Evolutionary conservation across 495 filamentous ascomycete genomes (phyloP).

Genomic region (Endocarpon pusillum): DNA sequence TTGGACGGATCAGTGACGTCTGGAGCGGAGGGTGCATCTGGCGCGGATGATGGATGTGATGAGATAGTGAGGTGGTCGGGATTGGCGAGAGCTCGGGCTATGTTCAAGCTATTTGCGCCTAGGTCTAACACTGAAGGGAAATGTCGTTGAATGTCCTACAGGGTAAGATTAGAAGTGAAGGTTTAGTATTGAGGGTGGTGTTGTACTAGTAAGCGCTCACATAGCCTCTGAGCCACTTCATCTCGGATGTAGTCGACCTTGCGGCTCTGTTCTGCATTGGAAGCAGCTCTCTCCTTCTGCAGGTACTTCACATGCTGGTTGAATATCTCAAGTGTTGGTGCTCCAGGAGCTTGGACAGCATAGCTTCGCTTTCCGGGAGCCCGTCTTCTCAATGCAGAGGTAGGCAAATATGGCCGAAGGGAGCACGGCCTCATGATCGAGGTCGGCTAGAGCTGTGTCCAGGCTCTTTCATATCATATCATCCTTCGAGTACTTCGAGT

Average conservation of each 20-base stretch:
- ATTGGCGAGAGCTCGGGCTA: constrained; percentile 60
- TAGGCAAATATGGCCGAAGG: constrained; percentile 1
- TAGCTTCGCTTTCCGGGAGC: constrained; percentile 80
- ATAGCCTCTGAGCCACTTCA: constrained; percentile 72
- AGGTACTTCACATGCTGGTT: constrained; percentile 70
- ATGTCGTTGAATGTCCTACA: constrained; percentile 74
- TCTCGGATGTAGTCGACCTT: constrained; percentile 82
- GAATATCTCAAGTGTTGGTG: constrained; percentile 77
- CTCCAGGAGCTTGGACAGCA: constrained; percentile 58
- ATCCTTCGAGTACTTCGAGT: too few relatives aligned
- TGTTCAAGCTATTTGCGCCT: constrained; percentile 89
- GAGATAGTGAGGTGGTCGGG: constrained; percentile 44
- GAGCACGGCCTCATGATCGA: too few relatives aligned
- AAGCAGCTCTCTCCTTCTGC: constrained; percentile 74
- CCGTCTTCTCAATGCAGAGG: constrained; percentile 86
- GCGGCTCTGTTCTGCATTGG: constrained; percentile 50
- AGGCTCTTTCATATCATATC: too few relatives aligned
- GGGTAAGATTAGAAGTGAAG: neutral
- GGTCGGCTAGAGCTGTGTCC: too few relatives aligned
- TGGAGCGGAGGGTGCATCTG: constrained; percentile 42
- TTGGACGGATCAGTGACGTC: constrained; percentile 33
- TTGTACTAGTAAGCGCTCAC: constrained; percentile 65
- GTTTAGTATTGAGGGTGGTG: constrained; percentile 2
- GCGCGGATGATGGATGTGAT: constrained; percentile 59
- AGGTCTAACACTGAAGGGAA: constrained; percentile 81